phyloP scores from a whole-genome alignment of 768 basidiomycete species.

The Termitomyces sp. region DNA sequence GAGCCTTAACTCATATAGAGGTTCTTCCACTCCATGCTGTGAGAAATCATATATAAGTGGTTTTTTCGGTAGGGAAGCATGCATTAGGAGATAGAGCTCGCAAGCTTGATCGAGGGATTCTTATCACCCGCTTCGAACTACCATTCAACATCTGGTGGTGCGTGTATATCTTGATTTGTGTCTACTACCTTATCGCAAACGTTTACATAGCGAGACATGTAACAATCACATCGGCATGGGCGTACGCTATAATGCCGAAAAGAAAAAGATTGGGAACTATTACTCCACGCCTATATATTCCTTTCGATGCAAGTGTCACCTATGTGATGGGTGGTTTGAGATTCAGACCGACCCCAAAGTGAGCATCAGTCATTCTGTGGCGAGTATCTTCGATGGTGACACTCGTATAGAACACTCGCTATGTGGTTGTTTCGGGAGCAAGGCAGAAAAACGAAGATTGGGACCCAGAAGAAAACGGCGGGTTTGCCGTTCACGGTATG shows the following conservation, averaged over 20 bases:
- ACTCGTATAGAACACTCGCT: constrained; percentile 76
- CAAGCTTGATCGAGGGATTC: constrained; percentile 92
- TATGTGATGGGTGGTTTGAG: constrained; percentile 97
- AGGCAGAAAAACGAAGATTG: constrained; percentile 93
- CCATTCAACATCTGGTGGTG: constrained; percentile 98
- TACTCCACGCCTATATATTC: constrained; percentile 92
- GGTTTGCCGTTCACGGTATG: constrained; percentile 82
- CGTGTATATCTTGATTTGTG: constrained; percentile 16
- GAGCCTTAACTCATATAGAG: constrained; percentile 69
- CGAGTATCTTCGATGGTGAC: neutral
- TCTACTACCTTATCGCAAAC: neutral
- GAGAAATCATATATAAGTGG: constrained; percentile 1
- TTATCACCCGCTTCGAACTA: constrained; percentile 92
- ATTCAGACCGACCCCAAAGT: constrained; percentile 98
- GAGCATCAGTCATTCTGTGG: constrained; percentile 7
- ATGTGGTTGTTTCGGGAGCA: constrained; percentile 91
- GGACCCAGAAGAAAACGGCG: constrained; percentile 95
- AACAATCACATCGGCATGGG: constrained; percentile 98
- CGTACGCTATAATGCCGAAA: constrained; percentile 99
- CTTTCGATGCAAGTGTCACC: constrained; percentile 96
- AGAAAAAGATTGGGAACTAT: constrained; percentile 94
- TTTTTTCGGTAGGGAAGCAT: constrained; percentile 67
- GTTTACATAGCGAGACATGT: constrained; percentile 76
- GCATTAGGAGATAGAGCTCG: constrained; percentile 90
- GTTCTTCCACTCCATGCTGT: constrained; percentile 23